A percentile compares a stretch with the other conserved stretches of the same genome.
Conservation (phyloP, 495 filamentous ascomycete genomes). For the Trypethelium eluteriae region DNA sequence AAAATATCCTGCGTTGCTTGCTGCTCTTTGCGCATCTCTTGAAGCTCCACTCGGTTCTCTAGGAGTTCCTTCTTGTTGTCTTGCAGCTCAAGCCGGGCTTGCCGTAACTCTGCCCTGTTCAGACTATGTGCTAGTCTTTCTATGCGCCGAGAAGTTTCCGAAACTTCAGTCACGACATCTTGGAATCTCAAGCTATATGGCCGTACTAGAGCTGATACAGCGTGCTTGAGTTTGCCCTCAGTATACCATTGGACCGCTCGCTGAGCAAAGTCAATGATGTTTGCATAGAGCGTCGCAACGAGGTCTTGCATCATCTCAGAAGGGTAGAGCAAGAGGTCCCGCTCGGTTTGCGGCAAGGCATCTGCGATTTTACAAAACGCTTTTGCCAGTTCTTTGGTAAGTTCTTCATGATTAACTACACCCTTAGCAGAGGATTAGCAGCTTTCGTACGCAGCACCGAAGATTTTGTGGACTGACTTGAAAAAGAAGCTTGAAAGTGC, state of each 20-base stretch:
- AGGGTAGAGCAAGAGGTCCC: conserved; percentile 31
- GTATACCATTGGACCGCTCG: conserved; percentile 33
- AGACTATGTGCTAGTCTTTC: not conserved
- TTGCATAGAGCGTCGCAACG: conserved; percentile 30
- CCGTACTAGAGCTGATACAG: conserved; percentile 18
- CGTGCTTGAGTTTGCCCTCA: conserved; percentile 24
- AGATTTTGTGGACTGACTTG: not conserved
- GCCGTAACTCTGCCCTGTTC: not conserved
- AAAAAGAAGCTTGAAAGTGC: conserved; percentile 5
- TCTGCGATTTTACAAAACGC: conserved; percentile 32
- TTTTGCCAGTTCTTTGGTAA: conserved; percentile 27
- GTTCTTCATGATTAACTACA: conserved; percentile 31
- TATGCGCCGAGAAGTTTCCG: not conserved
- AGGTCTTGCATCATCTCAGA: conserved; percentile 30
- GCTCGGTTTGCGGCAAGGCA: conserved; percentile 31
- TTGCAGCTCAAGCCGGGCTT: not conserved
- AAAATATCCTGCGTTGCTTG: not conserved
- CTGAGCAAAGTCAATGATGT: conserved; percentile 32
- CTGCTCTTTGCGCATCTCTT: conserved; percentile 8
- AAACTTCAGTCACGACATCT: conserved; percentile 28
- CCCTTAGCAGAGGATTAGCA: conserved; percentile 3
- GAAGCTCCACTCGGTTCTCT: not conserved
- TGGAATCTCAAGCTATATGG: conserved; percentile 28
- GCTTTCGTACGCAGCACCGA: not conserved
- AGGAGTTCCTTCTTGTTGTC: no score